Base-by-base conservation (phyloP, 805 yeast genomes). In the Danielia oregonensis region DNA sequence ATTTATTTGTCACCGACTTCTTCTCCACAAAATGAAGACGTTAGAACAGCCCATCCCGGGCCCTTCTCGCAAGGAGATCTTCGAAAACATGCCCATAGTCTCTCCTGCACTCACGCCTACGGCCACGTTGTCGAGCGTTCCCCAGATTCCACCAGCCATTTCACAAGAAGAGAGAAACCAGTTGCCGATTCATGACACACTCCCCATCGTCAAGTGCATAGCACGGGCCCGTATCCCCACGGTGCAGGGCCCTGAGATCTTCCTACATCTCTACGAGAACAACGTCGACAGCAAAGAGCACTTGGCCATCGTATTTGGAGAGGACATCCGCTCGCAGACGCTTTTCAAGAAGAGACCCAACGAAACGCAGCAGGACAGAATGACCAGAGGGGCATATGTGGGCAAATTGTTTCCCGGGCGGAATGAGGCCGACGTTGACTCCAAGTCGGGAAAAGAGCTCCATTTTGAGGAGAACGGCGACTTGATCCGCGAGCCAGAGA, bases 331-430 rank as follows among this genome's bases (percentile, higher is more conserved):
- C 46, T 86, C 96, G 2, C 71, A 74, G 52, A 68, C 87, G 3
- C 65, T 93, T 32, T 93, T 78, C 62, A 72, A 64, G 29, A 63
- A 63, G 32, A 65, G 86, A 34, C 64, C 64, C 0, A 76, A 77
- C 29, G 98, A 93, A 44, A 70, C 95, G 0, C 97, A 88, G 59
- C 82, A 78, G 49, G 97, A 87, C 56, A 63, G 98, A 47, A 93
- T 93, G 97, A 88, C 95, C n/a, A 74, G 98, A 47, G 99, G 99
- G 17, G 98, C 98, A 0, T 93, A 93, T 49, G 78, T 86, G 21
- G 99, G 99, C 5, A 79, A 78, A 51, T 65, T 93, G 34, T 79
- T 77, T 47, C 97, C 98, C 4, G 97, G 97, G 3, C 72, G 98
- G 46, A 59, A 59, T 19, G 52, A 63, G 3, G 94, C 94, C 0